These are phyloP conservation scores for Acer yangbiense DNA, from an alignment of 345 rosid species.

Conservation along the genomic window DNA sequence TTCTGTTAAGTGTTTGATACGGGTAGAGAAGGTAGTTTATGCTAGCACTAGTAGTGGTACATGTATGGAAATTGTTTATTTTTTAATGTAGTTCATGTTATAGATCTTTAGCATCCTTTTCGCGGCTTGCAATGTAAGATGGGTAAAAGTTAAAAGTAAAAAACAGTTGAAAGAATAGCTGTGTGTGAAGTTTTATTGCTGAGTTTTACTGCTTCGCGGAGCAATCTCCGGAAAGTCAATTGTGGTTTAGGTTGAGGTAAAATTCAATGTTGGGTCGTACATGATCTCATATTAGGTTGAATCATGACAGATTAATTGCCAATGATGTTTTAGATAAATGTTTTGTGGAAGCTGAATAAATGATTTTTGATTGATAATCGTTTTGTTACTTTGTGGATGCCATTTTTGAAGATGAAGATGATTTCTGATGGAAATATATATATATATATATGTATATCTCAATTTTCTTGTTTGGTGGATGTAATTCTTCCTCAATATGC, in stretches of 20 bases:
- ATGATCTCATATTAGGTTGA: neutral
- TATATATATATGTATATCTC: neutral
- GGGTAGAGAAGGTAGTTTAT: neutral
- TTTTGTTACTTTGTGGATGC: neutral
- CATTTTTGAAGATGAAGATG: neutral
- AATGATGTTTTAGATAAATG: neutral
- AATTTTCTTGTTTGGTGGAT: neutral
- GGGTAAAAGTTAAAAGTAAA: neutral
- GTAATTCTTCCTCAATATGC: neutral
- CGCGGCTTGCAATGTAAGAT: neutral
- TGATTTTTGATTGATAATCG: neutral
- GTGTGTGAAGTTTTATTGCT: neutral
- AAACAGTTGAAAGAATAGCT: no score
- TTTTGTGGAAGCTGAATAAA: slow-evolving; percentile 3
- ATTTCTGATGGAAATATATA: neutral
- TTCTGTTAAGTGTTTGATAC: neutral
- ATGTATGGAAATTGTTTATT: neutral
- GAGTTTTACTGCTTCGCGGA: no score
- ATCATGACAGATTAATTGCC: neutral
- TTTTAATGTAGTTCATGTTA: neutral
- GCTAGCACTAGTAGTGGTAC: neutral
- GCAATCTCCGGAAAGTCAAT: no score
- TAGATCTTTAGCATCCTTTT: neutral
- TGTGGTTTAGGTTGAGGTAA: no score
- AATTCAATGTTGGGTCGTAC: no score